Evolutionary conservation across 2,329 filamentous ascomycete species (phyloP), one percentile per base, ranked within the genome.

Genomic region (Neocatenulostroma microsporum): DNA sequence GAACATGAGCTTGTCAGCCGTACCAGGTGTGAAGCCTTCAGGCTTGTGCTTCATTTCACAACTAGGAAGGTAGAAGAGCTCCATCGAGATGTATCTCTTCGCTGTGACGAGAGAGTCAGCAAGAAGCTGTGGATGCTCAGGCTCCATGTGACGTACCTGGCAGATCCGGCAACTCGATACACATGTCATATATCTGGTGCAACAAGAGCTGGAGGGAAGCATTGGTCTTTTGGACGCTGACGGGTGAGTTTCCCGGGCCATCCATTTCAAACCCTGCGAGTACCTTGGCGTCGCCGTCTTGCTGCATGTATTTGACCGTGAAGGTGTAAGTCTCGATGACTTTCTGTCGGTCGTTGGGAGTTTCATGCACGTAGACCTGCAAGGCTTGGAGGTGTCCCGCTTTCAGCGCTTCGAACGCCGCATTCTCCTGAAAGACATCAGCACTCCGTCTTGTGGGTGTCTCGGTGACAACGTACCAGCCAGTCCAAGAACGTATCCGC

Each of bases 261-360:
- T 52, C 40, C 37, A 56, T 51, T 39, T 47, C 57, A 26, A 53
- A 40, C 9, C 36, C 54, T 37, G 38, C 49, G 32, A 42, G 45
- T 39, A 28, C 23, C 9, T 33, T 45, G 14, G 29, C 43, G n/a
- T 44, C 37, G 19, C 40, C 19, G 2, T 19, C 36, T 9, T 37
- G 33, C 10, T 24, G 19, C 11, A 37, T 39, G 43, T 72, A 72
- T 14, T 62, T 61, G 48, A 73, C 66, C 4, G 58, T 61, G 44
- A 72, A 72, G 2, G 62, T 68, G 48, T 72, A 73, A 4, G 60
- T 62, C 49, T 73, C 70, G 9, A 72, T 32, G n/a, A 71, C 60
- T 34, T 51, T 42, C 21, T 48, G 32, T 2, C 50, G 47, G 5
- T 54, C 39, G 13, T 60, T 45, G 14, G 57, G 56, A 41, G 66